Evolutionary conservation across 768 basidiomycete species (phyloP), one percentile per base, ranked within the genome.

Genomic region (Harrya chromipes): DNA sequence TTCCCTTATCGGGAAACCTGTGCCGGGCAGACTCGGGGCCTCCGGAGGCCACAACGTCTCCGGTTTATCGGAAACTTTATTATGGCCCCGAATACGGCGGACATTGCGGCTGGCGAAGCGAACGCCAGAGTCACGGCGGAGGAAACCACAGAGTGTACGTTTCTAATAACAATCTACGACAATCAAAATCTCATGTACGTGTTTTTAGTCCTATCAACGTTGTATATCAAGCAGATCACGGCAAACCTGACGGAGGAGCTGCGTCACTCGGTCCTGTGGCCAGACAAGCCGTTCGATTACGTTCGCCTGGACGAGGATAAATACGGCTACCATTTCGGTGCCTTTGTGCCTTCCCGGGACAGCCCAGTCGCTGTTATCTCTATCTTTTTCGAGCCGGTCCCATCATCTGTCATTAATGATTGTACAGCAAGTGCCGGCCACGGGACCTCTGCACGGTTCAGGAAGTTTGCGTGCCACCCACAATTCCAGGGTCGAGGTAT

Each of bases 251-350:
- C 82, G 0, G 58, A 80, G 39, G 57, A 68, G 7, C 72, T 83
- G 34, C 77, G 81, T 35, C 81, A 81, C 62, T 70, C 72, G 21
- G 79, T 85, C 5, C 70, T 84, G 20, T 84, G 82, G 80, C 79
- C 81, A 9, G 61, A 75, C 53, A 72, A 71, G 56, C 72, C 76
- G 8, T 59, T 78, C 13, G 70, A 74, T 47, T 69, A 78, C 49
- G 76, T 84, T 40, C 68, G 60, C 48, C 70, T 83, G 3, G 74
- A 79, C 12, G 81, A 81, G 53, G 82, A 84, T 55, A 62, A 71
- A 33, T 46, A 54, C 17, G 81, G 78, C 10, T 50, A 70, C 53
- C 83, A 83, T 69, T 75, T 75, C 55, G 83, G 82, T 41, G 78
- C 79, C 2, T 83, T 85, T 65, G 43, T 80, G 9, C 57, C 67